Conservation (phyloP, 2,329 filamentous ascomycete genomes). For the Ilyonectria mors-panacis region DNA sequence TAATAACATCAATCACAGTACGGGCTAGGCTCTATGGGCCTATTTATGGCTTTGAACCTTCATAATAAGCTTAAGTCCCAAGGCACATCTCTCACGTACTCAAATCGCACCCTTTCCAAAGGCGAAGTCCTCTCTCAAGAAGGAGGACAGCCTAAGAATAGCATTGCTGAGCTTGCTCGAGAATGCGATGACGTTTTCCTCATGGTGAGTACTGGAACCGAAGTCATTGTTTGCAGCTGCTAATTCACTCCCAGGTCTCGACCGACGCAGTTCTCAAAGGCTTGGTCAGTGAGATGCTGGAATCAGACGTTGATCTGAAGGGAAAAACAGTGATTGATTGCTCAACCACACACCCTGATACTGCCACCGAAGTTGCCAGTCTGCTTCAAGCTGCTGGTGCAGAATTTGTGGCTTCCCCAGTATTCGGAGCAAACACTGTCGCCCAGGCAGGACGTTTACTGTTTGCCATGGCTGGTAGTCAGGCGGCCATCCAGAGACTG, state of each 20-base stretch:
- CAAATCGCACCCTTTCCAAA: constrained; percentile 6
- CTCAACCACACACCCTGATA: constrained; percentile 4
- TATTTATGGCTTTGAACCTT: constrained; percentile 1
- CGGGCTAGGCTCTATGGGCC: constrained; percentile 1
- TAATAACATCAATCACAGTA: not conserved
- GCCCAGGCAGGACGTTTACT: constrained; percentile 3
- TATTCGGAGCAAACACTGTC: constrained; percentile 6
- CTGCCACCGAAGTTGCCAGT: not conserved
- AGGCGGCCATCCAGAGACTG: not conserved
- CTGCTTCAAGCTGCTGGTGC: constrained; percentile 1
- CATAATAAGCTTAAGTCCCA: constrained; percentile 4
- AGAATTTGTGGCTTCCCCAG: constrained; percentile 1
- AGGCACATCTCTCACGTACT: not conserved
- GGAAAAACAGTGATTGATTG: not conserved
- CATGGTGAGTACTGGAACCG: not conserved
- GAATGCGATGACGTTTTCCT: constrained; percentile 8
- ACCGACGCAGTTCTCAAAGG: constrained; percentile 1
- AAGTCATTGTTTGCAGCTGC: not conserved
- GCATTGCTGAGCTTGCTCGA: not conserved
- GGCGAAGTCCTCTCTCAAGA: not conserved
- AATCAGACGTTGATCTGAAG: not conserved
- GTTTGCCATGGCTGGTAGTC: constrained; percentile 7
- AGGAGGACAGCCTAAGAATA: not conserved
- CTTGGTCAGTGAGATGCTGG: not conserved
- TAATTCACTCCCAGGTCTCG: not conserved